Base-by-base conservation (phyloP, 2,329 filamentous ascomycete species). In the Venturia oleaginea region DNA sequence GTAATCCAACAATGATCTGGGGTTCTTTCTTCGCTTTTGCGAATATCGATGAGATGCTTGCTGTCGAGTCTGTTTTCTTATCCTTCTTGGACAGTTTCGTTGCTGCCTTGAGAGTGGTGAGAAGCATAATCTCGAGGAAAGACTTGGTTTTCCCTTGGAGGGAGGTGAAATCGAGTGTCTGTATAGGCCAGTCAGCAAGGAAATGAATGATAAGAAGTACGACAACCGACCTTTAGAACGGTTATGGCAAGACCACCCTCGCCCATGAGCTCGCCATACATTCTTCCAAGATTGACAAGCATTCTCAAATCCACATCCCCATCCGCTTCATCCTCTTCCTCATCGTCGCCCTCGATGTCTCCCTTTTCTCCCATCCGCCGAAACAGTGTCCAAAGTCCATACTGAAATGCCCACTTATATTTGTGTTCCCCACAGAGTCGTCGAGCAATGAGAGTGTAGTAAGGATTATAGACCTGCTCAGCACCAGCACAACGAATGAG, bases 391-490 rank as follows among this genome's bases (percentile, higher is more conserved):
- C 92, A 96, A 0, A 97, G 79, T 8, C 88, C 85, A 70, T 93
- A 92, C 72, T 94, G 90, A 72, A 97, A 95, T 1, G 90, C 87
- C 77, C 93, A 93, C 67, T 86, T 85, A 68, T 95, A 82, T 69
- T 86, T 86, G 68, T 86, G 86, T 66, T 92, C 90, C 3, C 80
- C 80, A 71, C 92, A 95, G 10, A 97, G 81, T 68, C 87, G 87
- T 59, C 84, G 85, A 11, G 91, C 92, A 43, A 99, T 87, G 0
- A 96, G 80, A 0, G 90, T 90, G 73, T 99, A 99, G 77, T 96
- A 99, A 0, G 90, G 90, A 71, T 99, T 99, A 76, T 97, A 96
- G 0, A 82, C 81, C 65, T 87, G 81, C 76, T 97, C 94, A 3
- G 89, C 88, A 54, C 90, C 90, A 0, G 88, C 87, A 72, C 92